Evolutionary conservation across 345 rosid species (phyloP).

Genomic region (Citrus medica): DNA sequence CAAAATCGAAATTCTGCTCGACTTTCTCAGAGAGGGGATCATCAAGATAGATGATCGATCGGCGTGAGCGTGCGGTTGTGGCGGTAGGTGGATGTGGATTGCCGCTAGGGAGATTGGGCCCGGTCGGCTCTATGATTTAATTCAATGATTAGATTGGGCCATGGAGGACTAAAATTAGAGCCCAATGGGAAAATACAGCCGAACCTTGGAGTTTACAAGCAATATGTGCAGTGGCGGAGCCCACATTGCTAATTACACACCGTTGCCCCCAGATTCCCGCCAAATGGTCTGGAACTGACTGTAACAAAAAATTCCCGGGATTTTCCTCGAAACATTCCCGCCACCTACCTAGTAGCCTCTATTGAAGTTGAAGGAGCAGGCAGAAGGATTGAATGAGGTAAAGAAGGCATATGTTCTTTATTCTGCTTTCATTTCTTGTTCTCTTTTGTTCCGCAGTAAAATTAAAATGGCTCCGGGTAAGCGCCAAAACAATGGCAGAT

Average conservation of each 20-base stretch:
- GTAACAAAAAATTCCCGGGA: conserved; percentile 1
- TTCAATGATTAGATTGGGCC: too few relatives aligned
- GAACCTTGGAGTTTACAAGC: background rate
- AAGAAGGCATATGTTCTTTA: background rate
- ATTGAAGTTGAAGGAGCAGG: background rate
- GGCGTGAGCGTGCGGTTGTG: background rate
- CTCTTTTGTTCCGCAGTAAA: background rate
- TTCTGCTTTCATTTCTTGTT: background rate
- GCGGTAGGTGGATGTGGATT: background rate
- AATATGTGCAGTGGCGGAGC: background rate
- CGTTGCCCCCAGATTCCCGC: conserved; percentile 24
- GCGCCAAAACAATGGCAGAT: conserved; percentile 70
- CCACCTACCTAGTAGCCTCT: background rate
- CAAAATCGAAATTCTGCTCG: conserved; percentile 6
- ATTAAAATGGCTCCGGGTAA: conserved; percentile 65
- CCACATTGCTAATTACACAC: background rate
- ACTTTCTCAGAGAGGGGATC: conserved; percentile 18
- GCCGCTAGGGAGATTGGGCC: background rate
- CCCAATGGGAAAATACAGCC: background rate
- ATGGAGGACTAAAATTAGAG: background rate
- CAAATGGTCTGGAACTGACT: conserved; percentile 1
- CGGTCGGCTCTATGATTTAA: background rate
- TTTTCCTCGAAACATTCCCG: conserved; percentile 20
- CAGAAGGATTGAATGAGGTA: background rate
- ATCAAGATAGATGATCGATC: conserved; percentile 25